A percentile compares a stretch with the other conserved stretches of the same genome.
These are phyloP conservation scores for Geotrichum restrictum DNA, from an alignment of 1,139 yeast species.

Conservation along the genomic window DNA sequence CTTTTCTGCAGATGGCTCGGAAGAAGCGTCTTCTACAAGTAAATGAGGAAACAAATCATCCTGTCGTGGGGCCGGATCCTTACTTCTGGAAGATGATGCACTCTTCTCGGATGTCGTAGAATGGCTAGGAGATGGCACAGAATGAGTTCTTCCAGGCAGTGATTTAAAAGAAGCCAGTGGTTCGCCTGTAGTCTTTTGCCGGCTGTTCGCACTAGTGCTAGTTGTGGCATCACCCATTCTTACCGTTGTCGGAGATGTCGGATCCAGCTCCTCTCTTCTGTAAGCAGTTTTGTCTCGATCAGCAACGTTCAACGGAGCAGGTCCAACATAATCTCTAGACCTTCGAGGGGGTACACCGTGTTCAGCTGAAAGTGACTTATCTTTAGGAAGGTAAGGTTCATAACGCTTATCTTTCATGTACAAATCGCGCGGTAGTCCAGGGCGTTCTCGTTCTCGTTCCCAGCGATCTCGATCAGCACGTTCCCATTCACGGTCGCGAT, in stretches of 20 bases:
- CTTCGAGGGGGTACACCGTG: conserved; percentile 10
- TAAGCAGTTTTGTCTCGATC: conserved; percentile 9
- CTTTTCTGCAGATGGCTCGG: background rate
- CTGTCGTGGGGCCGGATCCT: background rate
- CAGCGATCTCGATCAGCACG: conserved; percentile 18
- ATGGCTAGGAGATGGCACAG: background rate
- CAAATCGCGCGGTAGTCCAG: conserved; percentile 11
- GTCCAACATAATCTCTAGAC: conserved; percentile 9
- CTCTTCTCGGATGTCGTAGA: background rate
- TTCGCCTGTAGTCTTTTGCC: background rate
- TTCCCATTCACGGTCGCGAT: conserved; percentile 21
- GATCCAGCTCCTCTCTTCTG: conserved; percentile 4
- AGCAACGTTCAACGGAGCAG: background rate
- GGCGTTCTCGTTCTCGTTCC: conserved; percentile 14
- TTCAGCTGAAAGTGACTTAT: conserved; percentile 7
- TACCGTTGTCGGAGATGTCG: background rate
- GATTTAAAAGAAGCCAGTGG: conserved; percentile 9
- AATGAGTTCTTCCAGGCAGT: background rate
- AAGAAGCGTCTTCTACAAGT: conserved; percentile 12
- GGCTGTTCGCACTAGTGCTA: background rate
- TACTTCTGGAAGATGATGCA: background rate
- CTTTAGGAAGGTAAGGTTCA: background rate
- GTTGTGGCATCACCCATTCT: background rate
- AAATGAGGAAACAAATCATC: conserved; percentile 23
- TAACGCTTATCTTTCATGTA: conserved; percentile 10